Base-by-base conservation (phyloP, 352 stramenopile species). In the Phytophthora ohioensis region DNA sequence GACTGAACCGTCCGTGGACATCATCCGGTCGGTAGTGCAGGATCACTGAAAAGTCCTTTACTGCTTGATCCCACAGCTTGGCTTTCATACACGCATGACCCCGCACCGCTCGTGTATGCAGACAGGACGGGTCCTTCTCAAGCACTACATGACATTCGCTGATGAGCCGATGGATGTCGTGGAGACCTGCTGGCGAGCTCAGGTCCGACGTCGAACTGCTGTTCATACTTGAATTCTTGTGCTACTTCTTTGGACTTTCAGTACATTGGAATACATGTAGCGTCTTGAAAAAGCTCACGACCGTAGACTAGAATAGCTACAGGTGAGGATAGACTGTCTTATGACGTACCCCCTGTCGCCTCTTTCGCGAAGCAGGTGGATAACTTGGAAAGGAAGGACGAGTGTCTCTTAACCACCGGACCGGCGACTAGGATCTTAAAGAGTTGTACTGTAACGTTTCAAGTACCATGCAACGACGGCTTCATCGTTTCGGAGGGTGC, bases 11-110 rank as follows among this genome's bases (percentile, higher is more conserved):
- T 1, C 75, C 79, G 60, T 88, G 81, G 51, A 91, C 57, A 69
- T 94, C 85, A 34, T 88, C 83, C 1, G 81, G 71, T 30, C 81
- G 79, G 6, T 39, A 66, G 1, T 71, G 51, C 11, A 94, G 59
- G 41, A 93, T 84, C 30, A 67, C 67, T 1, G 71, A 79, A 58
- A 94, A 91, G 72, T 94, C 85, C 3, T 52, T 54, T 3, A 88
- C 67, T 4, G 83, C 84, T 42, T 78, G 57, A 9, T 81, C 69
- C 81, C 82, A 94, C 5, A 83, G 51, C 73, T 91, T 92, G 45
- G 79, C 79, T 62, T 93, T 92, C 75, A 94, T 84, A 43, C 71
- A 91, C 2, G 87, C 80, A 45, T 94, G 84, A 15, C 79, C 87
- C 4, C 82, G 85, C 0, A 92, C 76, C 1, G 85, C 84, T 13